phyloP scores from a whole-genome alignment of 345 rosid species.

The Jatropha curcas region DNA sequence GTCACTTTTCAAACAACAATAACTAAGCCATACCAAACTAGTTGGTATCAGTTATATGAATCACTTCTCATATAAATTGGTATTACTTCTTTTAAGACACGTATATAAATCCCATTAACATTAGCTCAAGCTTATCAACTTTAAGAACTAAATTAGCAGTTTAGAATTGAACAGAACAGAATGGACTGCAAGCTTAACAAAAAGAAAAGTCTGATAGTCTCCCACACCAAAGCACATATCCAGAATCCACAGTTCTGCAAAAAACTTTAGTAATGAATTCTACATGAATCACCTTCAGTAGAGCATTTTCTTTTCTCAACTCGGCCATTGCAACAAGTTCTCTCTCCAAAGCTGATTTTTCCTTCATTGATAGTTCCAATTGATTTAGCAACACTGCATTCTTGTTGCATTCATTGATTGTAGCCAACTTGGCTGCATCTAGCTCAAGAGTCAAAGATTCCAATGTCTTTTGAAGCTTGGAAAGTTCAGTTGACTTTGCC shows the following conservation, averaged over 20 bases:
- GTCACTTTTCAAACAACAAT: too few species aligned
- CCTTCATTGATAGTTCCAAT: conserved; percentile 66
- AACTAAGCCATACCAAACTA: too few species aligned
- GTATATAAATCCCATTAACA: neutral
- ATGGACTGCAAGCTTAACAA: neutral
- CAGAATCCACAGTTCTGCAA: neutral
- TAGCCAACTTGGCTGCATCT: conserved; percentile 89
- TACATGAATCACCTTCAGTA: conserved; percentile 57
- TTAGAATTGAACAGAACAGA: neutral
- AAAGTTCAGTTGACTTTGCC: conserved; percentile 65
- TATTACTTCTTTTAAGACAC: neutral
- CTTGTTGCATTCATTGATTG: conserved; percentile 85
- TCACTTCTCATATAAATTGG: neutral
- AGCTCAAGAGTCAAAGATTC: conserved; percentile 81
- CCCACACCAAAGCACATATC: neutral
- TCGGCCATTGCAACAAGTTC: conserved; percentile 65
- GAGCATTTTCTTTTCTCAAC: conserved; percentile 65
- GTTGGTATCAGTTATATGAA: too few species aligned
- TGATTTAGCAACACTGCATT: conserved; percentile 83
- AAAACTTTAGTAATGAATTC: neutral
- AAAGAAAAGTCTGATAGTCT: neutral
- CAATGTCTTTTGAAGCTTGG: conserved; percentile 67
- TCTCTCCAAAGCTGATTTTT: conserved; percentile 71
- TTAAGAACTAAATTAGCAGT: neutral
- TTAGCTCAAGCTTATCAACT: neutral